These are phyloP conservation scores for Microdochium nivale DNA, from an alignment of 2,329 filamentous ascomycete genomes.

Conservation along the genomic window DNA sequence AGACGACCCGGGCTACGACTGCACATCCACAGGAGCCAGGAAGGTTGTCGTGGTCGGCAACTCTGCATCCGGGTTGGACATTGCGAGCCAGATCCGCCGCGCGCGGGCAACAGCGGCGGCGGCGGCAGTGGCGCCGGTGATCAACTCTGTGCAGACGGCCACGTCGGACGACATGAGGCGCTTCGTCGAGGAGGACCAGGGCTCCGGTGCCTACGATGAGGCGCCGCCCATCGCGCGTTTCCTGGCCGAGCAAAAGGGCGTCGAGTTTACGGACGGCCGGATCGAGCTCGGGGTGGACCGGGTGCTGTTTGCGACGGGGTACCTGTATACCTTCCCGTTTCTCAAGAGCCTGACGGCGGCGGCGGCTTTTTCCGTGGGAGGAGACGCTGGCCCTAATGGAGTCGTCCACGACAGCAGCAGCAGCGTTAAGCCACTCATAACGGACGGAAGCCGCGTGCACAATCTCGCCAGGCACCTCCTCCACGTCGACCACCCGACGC, in stretches of 20 bases:
- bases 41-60: constrained; percentile 82
- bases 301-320: constrained; percentile 83
- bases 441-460: constrained; percentile 59
- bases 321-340: constrained; percentile 79
- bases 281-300: constrained; percentile 62
- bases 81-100: constrained; percentile 64
- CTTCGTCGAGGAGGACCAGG: constrained; percentile 15
- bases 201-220: constrained; percentile 37
- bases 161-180: neutral
- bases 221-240: constrained; percentile 51
- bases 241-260: constrained; percentile 41
- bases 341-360: constrained; percentile 28
- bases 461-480: constrained; percentile 76
- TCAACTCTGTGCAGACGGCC: neutral
- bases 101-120: constrained; percentile 33
- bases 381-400: neutral
- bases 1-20: neutral
- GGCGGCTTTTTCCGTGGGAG: neutral
- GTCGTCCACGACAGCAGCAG: neutral
- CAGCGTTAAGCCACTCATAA: constrained; percentile 40
- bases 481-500: constrained; percentile 63
- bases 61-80: constrained; percentile 75
- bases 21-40: constrained; percentile 49
- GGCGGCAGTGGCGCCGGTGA: constrained; percentile 45
- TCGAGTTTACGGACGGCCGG: constrained; percentile 56